phyloP scores from a whole-genome alignment of 495 filamentous ascomycete species.

The Melanomma pulvis-pyrius region DNA sequence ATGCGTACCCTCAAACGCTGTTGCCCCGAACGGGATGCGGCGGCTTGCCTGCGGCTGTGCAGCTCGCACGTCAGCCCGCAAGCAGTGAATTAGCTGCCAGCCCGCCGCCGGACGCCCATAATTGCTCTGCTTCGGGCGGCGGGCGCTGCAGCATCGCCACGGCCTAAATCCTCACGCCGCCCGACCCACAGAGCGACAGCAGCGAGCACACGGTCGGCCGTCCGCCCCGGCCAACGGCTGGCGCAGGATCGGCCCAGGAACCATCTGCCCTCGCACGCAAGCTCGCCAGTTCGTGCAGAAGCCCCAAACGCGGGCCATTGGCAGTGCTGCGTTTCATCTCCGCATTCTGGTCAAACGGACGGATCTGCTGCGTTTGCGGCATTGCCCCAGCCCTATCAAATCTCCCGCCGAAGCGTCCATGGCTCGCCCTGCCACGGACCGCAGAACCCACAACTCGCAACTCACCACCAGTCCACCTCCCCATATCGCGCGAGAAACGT shows the following conservation, averaged over 20 bases:
- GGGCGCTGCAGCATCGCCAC: slow-evolving; percentile 24
- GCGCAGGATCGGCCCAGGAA: slow-evolving; percentile 1
- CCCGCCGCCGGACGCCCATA: slow-evolving; percentile 14
- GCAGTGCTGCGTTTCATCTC: slow-evolving; percentile 30
- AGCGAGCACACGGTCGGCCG: slow-evolving; percentile 5
- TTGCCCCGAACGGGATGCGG: slow-evolving; percentile 23
- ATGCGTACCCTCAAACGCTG: slow-evolving; percentile 21
- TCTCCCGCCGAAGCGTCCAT: neutral
- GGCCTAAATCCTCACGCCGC: neutral
- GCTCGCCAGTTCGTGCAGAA: neutral
- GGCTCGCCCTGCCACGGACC: neutral
- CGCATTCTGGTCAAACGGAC: slow-evolving; percentile 22
- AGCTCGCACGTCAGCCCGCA: slow-evolving; percentile 28
- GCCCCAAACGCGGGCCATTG: slow-evolving; percentile 7
- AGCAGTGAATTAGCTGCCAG: slow-evolving; percentile 23
- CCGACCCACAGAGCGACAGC: neutral
- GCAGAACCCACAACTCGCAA: neutral
- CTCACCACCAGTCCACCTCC: neutral
- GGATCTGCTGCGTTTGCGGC: slow-evolving; percentile 15
- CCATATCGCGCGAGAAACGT: too few species aligned
- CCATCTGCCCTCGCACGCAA: neutral
- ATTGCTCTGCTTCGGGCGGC: slow-evolving; percentile 9
- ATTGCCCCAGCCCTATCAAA: slow-evolving; percentile 9
- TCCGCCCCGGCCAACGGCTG: neutral
- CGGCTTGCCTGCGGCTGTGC: slow-evolving; percentile 36